Evolutionary conservation across 1,284 basidiomycete species (phyloP).

Genomic region (Cryptococcus maquisensis): DNA sequence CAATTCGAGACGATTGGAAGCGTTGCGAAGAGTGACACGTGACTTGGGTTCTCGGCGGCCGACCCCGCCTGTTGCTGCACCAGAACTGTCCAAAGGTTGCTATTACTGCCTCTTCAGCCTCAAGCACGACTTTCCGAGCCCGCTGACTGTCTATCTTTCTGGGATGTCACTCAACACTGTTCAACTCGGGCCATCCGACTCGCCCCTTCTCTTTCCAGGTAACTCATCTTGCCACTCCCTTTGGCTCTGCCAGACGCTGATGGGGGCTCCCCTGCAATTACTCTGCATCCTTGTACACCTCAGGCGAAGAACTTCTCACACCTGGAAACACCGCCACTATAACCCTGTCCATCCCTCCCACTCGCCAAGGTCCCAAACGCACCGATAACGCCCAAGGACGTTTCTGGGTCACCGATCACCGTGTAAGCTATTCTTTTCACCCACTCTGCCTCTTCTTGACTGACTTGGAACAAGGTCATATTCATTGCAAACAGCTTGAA

Average conservation of each 20-base stretch:
- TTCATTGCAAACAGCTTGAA: constrained; percentile 20
- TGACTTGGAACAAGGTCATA: constrained; percentile 18
- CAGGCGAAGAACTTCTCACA: constrained; percentile 34
- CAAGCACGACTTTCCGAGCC: too few species aligned
- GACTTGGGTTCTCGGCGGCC: too few species aligned
- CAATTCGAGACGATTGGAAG: too few species aligned
- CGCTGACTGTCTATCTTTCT: too few species aligned
- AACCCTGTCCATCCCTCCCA: constrained; percentile 39
- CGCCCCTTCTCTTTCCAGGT: constrained; percentile 4
- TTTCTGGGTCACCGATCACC: constrained; percentile 40
- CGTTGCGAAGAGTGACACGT: too few species aligned
- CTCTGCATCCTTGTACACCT: not conserved
- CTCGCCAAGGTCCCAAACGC: constrained; percentile 40
- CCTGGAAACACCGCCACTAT: constrained; percentile 28
- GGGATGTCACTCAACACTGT: constrained; percentile 15
- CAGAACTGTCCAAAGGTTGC: too few species aligned
- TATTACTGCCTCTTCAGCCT: too few species aligned
- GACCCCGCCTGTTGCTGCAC: too few species aligned
- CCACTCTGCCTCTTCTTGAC: not conserved
- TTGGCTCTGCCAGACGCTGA: too few species aligned
- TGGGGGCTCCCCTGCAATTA: not conserved
- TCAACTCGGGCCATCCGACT: constrained; percentile 1
- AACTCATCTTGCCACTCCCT: not conserved
- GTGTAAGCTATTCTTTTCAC: constrained; percentile 22
- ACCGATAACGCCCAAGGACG: constrained; percentile 29